A percentile compares a stretch with the other conserved stretches of the same genome.
phyloP scores from a whole-genome alignment of 345 rosid species.

The Cardamine chenopodiifolia region DNA sequence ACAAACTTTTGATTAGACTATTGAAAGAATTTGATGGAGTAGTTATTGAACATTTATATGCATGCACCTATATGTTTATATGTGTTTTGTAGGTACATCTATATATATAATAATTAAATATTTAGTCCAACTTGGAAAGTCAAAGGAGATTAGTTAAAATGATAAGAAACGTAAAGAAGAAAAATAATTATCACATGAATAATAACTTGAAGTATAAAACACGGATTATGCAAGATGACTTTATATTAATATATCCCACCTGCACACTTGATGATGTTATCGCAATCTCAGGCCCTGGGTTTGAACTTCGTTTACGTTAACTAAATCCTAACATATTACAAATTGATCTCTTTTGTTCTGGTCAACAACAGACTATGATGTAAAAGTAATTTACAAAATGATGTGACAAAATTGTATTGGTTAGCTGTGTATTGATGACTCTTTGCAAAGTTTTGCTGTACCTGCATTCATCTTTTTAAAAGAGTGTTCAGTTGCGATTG shows the following conservation, averaged over 20 bases:
- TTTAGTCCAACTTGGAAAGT: slow-evolving; percentile 3
- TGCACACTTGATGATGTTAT: slow-evolving; percentile 23
- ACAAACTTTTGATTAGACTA: neutral
- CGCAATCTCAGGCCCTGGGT: slow-evolving; percentile 1
- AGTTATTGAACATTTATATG: slow-evolving; percentile 23
- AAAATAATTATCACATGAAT: slow-evolving; percentile 27
- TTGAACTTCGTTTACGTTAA: slow-evolving; percentile 25
- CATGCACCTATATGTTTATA: slow-evolving; percentile 12
- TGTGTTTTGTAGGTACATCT: neutral
- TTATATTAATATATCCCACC: slow-evolving; percentile 15
- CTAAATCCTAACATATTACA: neutral
- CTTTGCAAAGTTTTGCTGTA: neutral
- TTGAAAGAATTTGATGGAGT: slow-evolving; percentile 20
- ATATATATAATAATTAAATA: neutral
- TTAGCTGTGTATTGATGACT: neutral
- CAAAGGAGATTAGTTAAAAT: neutral
- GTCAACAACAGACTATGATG: neutral
- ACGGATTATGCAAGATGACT: slow-evolving; percentile 26
- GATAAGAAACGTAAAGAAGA: slow-evolving; percentile 34
- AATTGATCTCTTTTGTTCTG: neutral
- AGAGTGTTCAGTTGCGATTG: neutral
- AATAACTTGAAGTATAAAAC: slow-evolving; percentile 35
- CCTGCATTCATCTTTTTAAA: neutral
- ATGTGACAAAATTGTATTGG: neutral
- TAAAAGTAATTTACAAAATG: neutral